These are phyloP conservation scores for Aspergillus homomorphus DNA, from an alignment of 495 filamentous ascomycete genomes.

Conservation along the genomic window DNA sequence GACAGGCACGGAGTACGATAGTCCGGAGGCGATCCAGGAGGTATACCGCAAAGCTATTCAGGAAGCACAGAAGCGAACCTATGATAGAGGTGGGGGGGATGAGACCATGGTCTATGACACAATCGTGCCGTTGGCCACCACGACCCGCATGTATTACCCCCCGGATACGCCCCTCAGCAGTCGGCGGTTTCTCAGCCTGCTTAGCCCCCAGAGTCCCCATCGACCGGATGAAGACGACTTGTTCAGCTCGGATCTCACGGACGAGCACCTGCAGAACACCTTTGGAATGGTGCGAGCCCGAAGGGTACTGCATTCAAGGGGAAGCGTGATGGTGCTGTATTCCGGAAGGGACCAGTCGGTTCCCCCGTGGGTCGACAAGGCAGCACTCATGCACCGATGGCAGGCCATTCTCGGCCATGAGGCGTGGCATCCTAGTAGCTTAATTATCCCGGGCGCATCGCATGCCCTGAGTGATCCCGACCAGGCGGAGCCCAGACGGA, in stretches of 20 bases:
- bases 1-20: conserved; percentile 22
- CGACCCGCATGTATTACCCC: conserved; percentile 2
- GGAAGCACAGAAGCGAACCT: background rate
- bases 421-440: conserved; percentile 24
- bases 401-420: conserved; percentile 31
- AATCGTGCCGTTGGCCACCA: conserved; percentile 5
- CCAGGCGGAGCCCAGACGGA: conserved; percentile 41
- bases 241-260: conserved; percentile 73
- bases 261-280: conserved; percentile 50
- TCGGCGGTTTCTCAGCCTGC: conserved; percentile 36
- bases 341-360: conserved; percentile 71
- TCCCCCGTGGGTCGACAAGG: conserved; percentile 60
- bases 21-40: conserved; percentile 19
- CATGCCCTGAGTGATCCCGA: conserved; percentile 48
- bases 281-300: conserved; percentile 59
- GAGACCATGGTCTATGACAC: conserved; percentile 1
- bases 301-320: conserved; percentile 45
- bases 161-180: conserved; percentile 1
- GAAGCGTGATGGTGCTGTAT: conserved; percentile 49
- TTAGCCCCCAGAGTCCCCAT: conserved; percentile 47
- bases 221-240: conserved; percentile 74
- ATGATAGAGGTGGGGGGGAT: background rate
- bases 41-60: conserved; percentile 18
- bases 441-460: conserved; percentile 44
- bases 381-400: conserved; percentile 61